phyloP scores from a whole-genome alignment of 805 yeast genomes.

The Metschnikowia shivogae region DNA sequence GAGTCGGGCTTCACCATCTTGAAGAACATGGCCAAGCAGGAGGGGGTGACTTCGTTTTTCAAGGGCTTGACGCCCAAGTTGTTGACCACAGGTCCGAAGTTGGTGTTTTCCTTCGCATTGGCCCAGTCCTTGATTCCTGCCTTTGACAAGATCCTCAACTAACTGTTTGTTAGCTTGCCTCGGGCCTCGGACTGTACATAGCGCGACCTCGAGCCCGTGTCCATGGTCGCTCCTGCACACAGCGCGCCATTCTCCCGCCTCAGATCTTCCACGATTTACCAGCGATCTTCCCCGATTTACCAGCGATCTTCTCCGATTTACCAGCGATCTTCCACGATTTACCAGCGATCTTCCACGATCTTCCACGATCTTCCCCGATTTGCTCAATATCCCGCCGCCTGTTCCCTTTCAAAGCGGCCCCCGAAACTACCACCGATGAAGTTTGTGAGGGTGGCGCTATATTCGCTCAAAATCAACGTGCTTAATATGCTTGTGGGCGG shows the following conservation, averaged over 20 bases:
- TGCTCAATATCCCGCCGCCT: background rate
- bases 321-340: too few relatives aligned
- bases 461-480: constrained; percentile 35
- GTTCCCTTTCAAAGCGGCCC: background rate
- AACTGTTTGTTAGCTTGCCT: constrained; percentile 1
- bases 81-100: constrained; percentile 96
- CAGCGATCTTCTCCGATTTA: too few relatives aligned
- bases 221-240: background rate
- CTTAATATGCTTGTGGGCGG: constrained; percentile 32
- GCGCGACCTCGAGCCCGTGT: background rate
- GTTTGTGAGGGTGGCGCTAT: constrained; percentile 29
- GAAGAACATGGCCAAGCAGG: constrained; percentile 88
- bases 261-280: too few relatives aligned
- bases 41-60: constrained; percentile 87
- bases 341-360: too few relatives aligned
- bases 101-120: constrained; percentile 95
- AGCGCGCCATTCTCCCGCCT: background rate
- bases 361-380: too few relatives aligned
- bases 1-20: constrained; percentile 90
- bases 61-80: constrained; percentile 96
- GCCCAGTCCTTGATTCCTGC: constrained; percentile 98
- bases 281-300: too few relatives aligned
- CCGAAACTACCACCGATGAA: constrained; percentile 22
- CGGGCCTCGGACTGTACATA: constrained; percentile 8
- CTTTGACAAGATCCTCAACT: constrained; percentile 66